Conservation (phyloP, 106 monocot genomes). For the Acanthochlamys bracteata region DNA sequence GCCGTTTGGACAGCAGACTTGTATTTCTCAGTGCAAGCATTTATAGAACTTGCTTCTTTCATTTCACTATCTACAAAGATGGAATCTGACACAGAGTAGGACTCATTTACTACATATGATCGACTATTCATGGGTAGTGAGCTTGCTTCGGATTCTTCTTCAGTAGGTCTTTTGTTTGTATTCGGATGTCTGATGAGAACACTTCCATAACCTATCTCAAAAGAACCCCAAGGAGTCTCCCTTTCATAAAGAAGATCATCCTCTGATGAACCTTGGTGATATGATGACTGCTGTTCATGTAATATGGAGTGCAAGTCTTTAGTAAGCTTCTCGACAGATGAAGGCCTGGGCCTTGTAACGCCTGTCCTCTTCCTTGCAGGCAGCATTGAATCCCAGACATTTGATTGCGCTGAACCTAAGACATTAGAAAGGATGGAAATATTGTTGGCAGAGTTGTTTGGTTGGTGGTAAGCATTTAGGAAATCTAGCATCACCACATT, state of each 20-base stretch:
- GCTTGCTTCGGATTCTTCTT: constrained; percentile 99
- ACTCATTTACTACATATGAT: constrained; percentile 18
- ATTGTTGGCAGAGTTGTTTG: neutral
- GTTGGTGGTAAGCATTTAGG: no score
- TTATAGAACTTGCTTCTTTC: constrained; percentile 18
- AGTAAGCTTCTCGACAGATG: constrained; percentile 82
- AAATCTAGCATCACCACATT: no score
- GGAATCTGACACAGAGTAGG: constrained; percentile 32
- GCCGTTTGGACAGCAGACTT: constrained; percentile 16
- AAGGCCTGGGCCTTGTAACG: constrained; percentile 45
- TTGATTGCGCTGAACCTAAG: constrained; percentile 72
- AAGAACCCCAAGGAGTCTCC: constrained; percentile 40
- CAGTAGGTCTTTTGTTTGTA: constrained; percentile 25
- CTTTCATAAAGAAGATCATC: constrained; percentile 73
- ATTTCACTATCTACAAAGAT: constrained; percentile 33
- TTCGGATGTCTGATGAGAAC: constrained; percentile 67
- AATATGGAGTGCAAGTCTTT: constrained; percentile 76
- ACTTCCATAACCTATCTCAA: constrained; percentile 82
- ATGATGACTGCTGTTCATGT: constrained; percentile 62
- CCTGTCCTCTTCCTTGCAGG: constrained; percentile 77
- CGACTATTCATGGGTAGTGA: constrained; percentile 57
- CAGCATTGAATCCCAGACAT: constrained; percentile 59
- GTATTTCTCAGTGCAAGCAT: constrained; percentile 16
- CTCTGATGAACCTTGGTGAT: constrained; percentile 49
- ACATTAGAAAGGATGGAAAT: constrained; percentile 6